Evolutionary conservation across 768 basidiomycete genomes (phyloP).

Genomic region (Phaffia tasmanica): DNA sequence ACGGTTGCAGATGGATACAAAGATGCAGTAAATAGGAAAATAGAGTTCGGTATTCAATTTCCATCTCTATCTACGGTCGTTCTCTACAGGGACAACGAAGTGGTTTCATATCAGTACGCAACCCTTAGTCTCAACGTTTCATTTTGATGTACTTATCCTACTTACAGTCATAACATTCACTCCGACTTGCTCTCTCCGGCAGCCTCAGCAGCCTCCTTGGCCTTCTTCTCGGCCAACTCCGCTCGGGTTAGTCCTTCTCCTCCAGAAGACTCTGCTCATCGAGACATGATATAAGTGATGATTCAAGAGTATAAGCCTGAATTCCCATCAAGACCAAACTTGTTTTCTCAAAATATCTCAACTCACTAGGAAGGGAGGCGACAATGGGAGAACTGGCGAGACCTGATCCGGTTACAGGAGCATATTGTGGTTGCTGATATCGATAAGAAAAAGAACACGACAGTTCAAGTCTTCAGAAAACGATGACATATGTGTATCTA

Average conservation of each 20-base stretch:
- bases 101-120: too few relatives aligned
- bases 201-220: conserved; percentile 18
- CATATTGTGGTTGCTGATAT: conserved; percentile 4
- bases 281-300: too few relatives aligned
- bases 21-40: too few relatives aligned
- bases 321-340: too few relatives aligned
- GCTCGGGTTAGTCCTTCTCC: conserved; percentile 29
- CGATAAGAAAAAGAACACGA: not conserved
- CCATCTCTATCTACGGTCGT: too few relatives aligned
- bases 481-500: not conserved
- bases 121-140: too few relatives aligned
- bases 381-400: conserved; percentile 28
- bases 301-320: too few relatives aligned
- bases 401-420: conserved; percentile 26
- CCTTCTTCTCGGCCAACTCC: conserved; percentile 28
- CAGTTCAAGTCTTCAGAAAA: not conserved
- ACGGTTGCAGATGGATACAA: too few relatives aligned
- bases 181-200: conserved; percentile 6
- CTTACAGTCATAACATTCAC: not conserved
- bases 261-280: conserved; percentile 7
- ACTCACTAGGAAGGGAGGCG: conserved; percentile 21
- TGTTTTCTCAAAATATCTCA: too few relatives aligned
- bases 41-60: too few relatives aligned
- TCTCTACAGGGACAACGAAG: too few relatives aligned
- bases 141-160: too few relatives aligned